Conservation (phyloP, 2,329 filamentous ascomycete genomes). For the Alternaria gansuensis region DNA sequence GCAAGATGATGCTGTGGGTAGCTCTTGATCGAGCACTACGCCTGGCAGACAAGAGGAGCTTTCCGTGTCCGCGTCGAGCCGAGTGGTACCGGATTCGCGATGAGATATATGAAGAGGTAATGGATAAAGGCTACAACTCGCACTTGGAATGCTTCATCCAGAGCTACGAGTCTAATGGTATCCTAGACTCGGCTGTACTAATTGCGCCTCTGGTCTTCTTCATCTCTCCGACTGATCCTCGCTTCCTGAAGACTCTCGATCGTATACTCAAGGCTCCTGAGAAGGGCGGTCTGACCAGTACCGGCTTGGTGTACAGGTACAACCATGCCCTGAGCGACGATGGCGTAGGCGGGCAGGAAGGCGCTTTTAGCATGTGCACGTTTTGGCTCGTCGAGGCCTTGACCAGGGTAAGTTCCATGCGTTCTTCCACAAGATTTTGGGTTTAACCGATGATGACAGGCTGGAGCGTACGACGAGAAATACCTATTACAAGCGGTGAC, state of each 20-base stretch:
- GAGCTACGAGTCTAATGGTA: constrained; percentile 75
- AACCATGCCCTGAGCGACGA: constrained; percentile 74
- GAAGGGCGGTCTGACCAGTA: constrained; percentile 77
- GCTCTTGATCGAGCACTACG: constrained; percentile 79
- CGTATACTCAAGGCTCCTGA: constrained; percentile 75
- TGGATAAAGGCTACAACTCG: constrained; percentile 79
- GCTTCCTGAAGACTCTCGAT: constrained; percentile 76
- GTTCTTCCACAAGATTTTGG: background rate
- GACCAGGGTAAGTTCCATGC: constrained; percentile 67
- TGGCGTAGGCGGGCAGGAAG: constrained; percentile 76
- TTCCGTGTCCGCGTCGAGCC: constrained; percentile 74
- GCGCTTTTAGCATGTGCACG: constrained; percentile 82
- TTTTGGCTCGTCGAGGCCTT: constrained; percentile 85
- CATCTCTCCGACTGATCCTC: constrained; percentile 77
- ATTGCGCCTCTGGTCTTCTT: constrained; percentile 84
- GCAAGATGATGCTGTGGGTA: constrained; percentile 86
- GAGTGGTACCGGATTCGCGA: constrained; percentile 74
- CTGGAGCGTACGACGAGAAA: constrained; percentile 66
- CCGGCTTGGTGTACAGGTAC: constrained; percentile 79
- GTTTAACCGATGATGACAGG: constrained; percentile 29
- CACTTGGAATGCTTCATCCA: constrained; percentile 76
- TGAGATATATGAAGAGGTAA: constrained; percentile 75
- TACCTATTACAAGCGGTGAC: constrained; percentile 69
- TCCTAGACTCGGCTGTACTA: constrained; percentile 77
- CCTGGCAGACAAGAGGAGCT: constrained; percentile 75